Base-by-base conservation (phyloP, 2,329 filamentous ascomycete genomes). In the Cercospora zeae-maydis region DNA sequence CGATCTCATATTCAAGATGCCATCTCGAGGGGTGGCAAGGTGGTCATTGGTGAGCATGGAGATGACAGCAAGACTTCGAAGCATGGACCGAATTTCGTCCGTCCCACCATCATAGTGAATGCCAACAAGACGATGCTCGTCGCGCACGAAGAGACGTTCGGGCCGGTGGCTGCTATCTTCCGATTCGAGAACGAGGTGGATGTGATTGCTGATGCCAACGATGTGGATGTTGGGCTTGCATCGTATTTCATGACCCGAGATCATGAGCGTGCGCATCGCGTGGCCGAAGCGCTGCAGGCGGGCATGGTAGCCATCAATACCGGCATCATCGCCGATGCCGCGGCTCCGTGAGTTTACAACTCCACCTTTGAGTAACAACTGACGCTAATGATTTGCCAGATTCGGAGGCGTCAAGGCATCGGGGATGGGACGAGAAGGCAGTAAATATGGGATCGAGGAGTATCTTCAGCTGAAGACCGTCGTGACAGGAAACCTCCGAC, bases 141-240 rank as follows among this genome's bases (percentile, higher is more conserved):
- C 69, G 88, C 91, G 5, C 81, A 81, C 1, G 93, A 98, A 77
- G 95, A 99, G 81, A 98, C 93, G 0, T 99, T 99, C 74, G 95
- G 95, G 0, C 95, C 95, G 2, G 90, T 98, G 0, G 93, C 93
- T 0, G 93, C 90, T 0, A 78, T 98, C 14, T 97, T 96, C 81
- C 84, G 86, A 54, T 99, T 98, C 74, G 85, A 91, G 52, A 92
- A 88, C 0, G 95, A 98, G 78, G 88, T 89, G 58, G 93, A 98
- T 72, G 95, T 96, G 4, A 86, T 97, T 33, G 81, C 84, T 65
- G 79, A 93, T 68, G 93, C 95, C 3, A 99, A 98, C 77, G 78
- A 81, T 45, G 83, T 90, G 1, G 88, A 93, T 58, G 93, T 98
- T 42, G 95, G 95, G 0, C 83, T 99, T 36, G 95, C 93, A 0